phyloP scores from a whole-genome alignment of 306 rosid species.

The Hippophae gyantsensis region DNA sequence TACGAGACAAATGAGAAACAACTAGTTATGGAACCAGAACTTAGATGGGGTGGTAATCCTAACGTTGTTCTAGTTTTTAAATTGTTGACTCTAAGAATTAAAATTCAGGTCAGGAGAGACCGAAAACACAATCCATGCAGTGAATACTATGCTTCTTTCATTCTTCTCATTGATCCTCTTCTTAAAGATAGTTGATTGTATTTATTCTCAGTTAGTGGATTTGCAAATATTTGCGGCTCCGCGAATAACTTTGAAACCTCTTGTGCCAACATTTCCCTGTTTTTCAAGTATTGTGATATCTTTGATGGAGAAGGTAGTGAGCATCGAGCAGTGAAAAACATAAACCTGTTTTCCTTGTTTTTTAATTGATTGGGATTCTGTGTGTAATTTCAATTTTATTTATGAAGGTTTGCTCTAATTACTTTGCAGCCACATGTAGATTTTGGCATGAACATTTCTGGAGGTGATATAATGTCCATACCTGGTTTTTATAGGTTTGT shows the following conservation, averaged over 20 bases:
- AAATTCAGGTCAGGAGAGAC: conserved; percentile 58
- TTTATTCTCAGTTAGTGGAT: conserved; percentile 65
- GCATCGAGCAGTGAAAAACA: neutral
- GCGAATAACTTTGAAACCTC: conserved; percentile 66
- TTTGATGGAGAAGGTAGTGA: conserved; percentile 74
- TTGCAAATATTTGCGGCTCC: conserved; percentile 63
- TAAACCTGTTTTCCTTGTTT: conserved; percentile 5
- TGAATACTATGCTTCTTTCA: conserved; percentile 8
- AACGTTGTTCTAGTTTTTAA: conserved; percentile 49
- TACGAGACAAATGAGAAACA: conserved; percentile 75
- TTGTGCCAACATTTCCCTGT: conserved; percentile 91
- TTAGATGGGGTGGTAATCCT: conserved; percentile 91
- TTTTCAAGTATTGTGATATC: conserved; percentile 60
- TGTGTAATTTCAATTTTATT: neutral
- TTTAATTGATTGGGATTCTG: neutral
- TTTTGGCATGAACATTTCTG: conserved; percentile 70
- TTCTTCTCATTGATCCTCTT: conserved; percentile 12
- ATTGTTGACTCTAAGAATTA: conserved; percentile 42
- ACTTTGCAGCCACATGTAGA: conserved; percentile 75
- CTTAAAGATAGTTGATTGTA: conserved; percentile 25
- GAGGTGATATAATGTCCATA: conserved; percentile 88
- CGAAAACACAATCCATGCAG: conserved; percentile 10
- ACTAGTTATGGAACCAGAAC: conserved; percentile 64
- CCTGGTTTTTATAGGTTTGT: conserved; percentile 72
- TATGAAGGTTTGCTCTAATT: neutral